Evolutionary conservation across 805 yeast genomes (phyloP), one percentile per base, ranked within the genome.

Genomic region (Candida ficus): DNA sequence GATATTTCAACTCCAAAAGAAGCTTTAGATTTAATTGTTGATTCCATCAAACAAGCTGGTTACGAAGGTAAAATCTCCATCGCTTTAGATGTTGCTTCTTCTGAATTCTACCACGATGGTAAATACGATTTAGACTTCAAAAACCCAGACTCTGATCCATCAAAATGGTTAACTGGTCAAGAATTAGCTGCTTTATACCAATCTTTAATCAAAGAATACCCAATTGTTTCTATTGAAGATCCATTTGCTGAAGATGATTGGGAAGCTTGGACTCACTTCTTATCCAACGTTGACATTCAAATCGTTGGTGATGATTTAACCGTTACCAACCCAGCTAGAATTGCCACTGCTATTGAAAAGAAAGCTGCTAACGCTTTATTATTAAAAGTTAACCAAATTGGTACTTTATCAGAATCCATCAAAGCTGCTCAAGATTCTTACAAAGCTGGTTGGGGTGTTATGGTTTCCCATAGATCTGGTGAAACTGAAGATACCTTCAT

Each of bases 391-490:
- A 91, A 91, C 90, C 99, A 91, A 80, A 91, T 91, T 60, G 99
- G 99, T 78, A 75, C 97, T 56, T 75, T 91, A 61, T 68, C 95
- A 59, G 99, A 91, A 80, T 87, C 98, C 53, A 89, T 91, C 73
- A 78, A 88, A 70, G 97, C 98, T 63, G 97, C 98, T 63, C 73
- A 85, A 69, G 93, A 85, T 71, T 86, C 98, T 45, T 90, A 80
- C 75, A 82, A 80, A 53, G 97, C 96, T 53, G 88, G 88, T 66
- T 91, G 99, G 99, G 97, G 97, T 79, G 96, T 90, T 66, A 90
- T 91, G 97, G 98, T 93, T 62, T 90, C 97, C 63, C 99, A 91
- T 88, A 89, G 99, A 83, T 90, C 97, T 60, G 99, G 99, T 76
- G 99, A 91, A 80, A 90, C 97, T 57, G 99, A 93, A 78, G 99